Base-by-base conservation (phyloP, 257 asterid species). In the Primulina tabacum region DNA sequence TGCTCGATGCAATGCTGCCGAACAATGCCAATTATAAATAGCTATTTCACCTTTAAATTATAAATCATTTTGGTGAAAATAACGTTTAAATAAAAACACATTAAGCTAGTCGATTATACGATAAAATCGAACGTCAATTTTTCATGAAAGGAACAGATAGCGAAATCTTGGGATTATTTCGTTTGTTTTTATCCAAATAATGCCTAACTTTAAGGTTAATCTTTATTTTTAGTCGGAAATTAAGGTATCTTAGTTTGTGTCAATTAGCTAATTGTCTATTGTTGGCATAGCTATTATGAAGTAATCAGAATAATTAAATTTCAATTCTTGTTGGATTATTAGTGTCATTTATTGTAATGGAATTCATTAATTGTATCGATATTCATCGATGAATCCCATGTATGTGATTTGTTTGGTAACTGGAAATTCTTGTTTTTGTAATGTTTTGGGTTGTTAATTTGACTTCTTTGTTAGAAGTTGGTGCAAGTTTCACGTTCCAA, bases 301-400 rank as follows among this genome's bases (percentile, higher is more conserved):
- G 12, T 67, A 60, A 50, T 62, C 11, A 63, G 65, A 65, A 17
- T 50, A 71, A 32, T 29, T 75, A 52, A 33, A 60, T 65, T 60
- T 37, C 65, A 16, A 4, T 11, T 53, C 60, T 67, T 83, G 86
- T 81, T 68, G 63, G 56, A 75, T 69, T 70, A 56, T 80, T 69
- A 60, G 35, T 78, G 89, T 73, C 87, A 74, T 77, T 76, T 72
- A 76, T 32, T 80, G 8, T 68, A 69, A 70, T 62, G 71, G 60
- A 71, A 67, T 79, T 79, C 82, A 55, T 86, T 72, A 73, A 80
- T 83, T 71, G 66, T 80, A 86, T 85, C 93, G 95, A 85, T 32
- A 43, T 64, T 29, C 70, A 65, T 79, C 90, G 93, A 82, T 82
- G 79, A 81, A 85, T 78, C 78, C 90, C 85, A 88, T 6, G 89